A percentile compares a stretch with the other conserved stretches of the same genome.
Evolutionary conservation across 768 basidiomycete species (phyloP).

Genomic region (Harrya chromipes): DNA sequence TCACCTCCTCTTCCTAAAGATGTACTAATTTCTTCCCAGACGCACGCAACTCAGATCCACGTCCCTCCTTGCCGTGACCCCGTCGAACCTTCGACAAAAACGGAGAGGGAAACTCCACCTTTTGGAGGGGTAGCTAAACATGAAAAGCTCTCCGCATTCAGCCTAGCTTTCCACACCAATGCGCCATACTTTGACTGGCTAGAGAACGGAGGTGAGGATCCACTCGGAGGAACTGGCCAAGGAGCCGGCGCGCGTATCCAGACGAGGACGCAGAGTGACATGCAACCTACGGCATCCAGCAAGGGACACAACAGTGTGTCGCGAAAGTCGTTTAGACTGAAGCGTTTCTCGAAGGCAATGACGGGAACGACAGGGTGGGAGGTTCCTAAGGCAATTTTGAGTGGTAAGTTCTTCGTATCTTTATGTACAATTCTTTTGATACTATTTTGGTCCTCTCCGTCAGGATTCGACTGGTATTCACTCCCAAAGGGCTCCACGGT

Average conservation of each 20-base stretch:
- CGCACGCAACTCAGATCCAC: not conserved
- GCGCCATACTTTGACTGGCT: conserved; percentile 72
- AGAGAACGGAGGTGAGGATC: conserved; percentile 49
- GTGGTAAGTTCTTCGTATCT: conserved; percentile 37
- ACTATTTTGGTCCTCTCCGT: not conserved
- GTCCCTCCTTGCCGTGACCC: not conserved
- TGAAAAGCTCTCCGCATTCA: conserved; percentile 52
- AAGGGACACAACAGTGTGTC: not conserved
- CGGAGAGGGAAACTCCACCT: not conserved
- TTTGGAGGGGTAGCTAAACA: not conserved
- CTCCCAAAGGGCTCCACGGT: conserved; percentile 50
- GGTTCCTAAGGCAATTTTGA: conserved; percentile 54
- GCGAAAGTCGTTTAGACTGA: conserved; percentile 50
- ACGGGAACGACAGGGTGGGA: conserved; percentile 71
- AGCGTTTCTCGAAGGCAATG: conserved; percentile 77
- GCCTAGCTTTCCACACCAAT: conserved; percentile 58
- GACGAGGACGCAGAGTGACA: not conserved
- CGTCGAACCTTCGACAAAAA: not conserved
- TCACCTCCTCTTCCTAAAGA: not conserved
- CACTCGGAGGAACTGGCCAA: conserved; percentile 21
- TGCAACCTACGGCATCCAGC: not conserved
- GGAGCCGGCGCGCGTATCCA: conserved; percentile 10
- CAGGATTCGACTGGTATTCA: conserved; percentile 59
- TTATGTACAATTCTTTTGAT: not conserved
- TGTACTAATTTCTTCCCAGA: not conserved